Base-by-base conservation (phyloP, 148 eudicot genomes). In the Camellia granthamiana region DNA sequence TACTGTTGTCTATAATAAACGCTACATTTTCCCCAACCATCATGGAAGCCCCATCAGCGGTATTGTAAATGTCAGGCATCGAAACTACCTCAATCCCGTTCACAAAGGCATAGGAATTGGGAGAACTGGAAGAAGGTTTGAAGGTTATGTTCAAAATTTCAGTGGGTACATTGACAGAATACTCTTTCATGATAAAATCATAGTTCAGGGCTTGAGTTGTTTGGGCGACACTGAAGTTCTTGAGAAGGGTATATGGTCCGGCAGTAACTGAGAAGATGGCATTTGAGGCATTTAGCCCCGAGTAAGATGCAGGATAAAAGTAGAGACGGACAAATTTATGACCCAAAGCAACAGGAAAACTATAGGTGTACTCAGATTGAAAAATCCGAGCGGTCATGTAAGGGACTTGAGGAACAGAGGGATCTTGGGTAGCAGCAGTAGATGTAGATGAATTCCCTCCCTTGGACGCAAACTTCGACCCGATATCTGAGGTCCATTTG, bases 21-120 rank as follows among this genome's bases (percentile, higher is more conserved):
- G 78, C 14, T 0, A 70, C 64, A 42, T 79, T 74, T 65, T 74
- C 84, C 19, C 97, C 98, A 54, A 93, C 92, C n/a, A 90, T 10
- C 30, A 49, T 4, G 38, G 55, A 38, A 0, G 80, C 77, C 0
- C 83, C 88, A 69, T 74, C 80, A 47, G 61, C 79, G 30, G 83
- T 77, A 47, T 80, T 87, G 74, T 95, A 95, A 41, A 95, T 79
- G 73, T 90, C 86, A 47, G 97, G 98, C 91, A 92, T 91, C 1
- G 98, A 93, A 16, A 91, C 85, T 7, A 92, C 84, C 90, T 95
- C 98, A 79, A 95, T 95, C 42, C 98, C 98, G 79, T 95, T 95
- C 47, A 95, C 90, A 70, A 90, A 95, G 43, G 97, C 98, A 76
- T 85, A 93, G 5, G 97, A 88, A 52, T 90, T 82, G 19, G 93